These are phyloP conservation scores for Seminavis robusta DNA, from an alignment of 108 stramenopile genomes.

Conservation along the genomic window DNA sequence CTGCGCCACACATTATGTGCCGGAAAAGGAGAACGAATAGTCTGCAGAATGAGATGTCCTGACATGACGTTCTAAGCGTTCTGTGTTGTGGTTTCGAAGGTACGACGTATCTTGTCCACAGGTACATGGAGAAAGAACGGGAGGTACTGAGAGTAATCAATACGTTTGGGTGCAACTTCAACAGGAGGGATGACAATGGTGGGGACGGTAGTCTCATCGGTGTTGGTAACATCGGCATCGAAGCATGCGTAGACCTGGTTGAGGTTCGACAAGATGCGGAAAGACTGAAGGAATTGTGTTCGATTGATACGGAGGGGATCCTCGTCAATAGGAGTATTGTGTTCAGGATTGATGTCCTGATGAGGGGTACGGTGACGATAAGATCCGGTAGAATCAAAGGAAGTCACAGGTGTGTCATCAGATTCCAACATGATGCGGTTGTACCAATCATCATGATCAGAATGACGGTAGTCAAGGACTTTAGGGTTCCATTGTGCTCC, in stretches of 20 bases:
- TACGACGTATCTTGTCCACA: no score
- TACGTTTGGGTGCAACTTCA: neutral
- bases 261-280: no score
- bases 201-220: neutral
- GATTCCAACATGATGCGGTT: no score
- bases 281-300: no score
- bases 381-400: no score
- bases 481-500: conserved; percentile 24
- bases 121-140: no score
- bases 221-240: neutral
- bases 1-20: conserved; percentile 8
- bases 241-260: neutral
- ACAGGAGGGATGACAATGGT: neutral
- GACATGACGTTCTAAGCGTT: conserved; percentile 1
- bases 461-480: conserved; percentile 12
- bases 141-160: neutral
- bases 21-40: conserved; percentile 10
- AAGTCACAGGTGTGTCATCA: no score
- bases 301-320: no score
- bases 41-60: conserved; percentile 1
- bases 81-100: conserved; percentile 7
- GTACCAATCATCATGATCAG: no score
- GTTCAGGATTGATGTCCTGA: no score
- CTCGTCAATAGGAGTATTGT: no score
- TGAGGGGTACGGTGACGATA: no score